Conservation (phyloP, 176 grass and related monocot species). For the Oryza meridionalis region DNA sequence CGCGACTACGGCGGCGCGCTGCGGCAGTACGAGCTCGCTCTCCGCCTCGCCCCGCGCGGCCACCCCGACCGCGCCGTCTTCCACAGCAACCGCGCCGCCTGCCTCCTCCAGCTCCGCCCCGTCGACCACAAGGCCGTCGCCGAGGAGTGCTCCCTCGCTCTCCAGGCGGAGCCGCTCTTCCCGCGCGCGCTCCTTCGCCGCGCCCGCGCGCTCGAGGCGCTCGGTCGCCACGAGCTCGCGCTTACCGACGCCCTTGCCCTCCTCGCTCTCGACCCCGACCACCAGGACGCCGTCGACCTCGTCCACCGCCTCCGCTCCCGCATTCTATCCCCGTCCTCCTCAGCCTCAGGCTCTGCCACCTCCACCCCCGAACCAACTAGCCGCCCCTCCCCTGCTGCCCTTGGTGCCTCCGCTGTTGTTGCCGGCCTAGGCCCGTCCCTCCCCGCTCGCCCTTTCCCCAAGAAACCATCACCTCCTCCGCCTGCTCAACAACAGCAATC, state of each 20-base stretch:
- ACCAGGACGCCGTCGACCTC: conserved; percentile 73
- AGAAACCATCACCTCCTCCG: conserved; percentile 56
- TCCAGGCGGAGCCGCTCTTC: conserved; percentile 85
- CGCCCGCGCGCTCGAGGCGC: conserved; percentile 82
- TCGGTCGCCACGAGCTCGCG: conserved; percentile 77
- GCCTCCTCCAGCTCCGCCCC: conserved; percentile 93
- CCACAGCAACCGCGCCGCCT: conserved; percentile 96
- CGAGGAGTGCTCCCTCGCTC: conserved; percentile 88
- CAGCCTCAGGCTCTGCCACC: neutral
- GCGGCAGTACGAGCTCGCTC: conserved; percentile 87
- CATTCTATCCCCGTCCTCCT: conserved; percentile 3
- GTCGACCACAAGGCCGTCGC: conserved; percentile 82
- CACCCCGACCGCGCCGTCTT: conserved; percentile 91
- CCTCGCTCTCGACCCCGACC: conserved; percentile 64
- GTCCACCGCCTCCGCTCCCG: conserved; percentile 48
- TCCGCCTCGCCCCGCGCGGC: conserved; percentile 69
- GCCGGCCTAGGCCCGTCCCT: conserved; percentile 86
- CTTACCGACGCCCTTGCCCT: conserved; percentile 81
- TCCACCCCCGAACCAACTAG: conserved; percentile 53
- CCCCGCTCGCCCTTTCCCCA: conserved; percentile 68
- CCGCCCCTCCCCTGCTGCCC: conserved; percentile 79
- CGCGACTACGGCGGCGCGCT: conserved; percentile 79
- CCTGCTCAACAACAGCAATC: conserved; percentile 39
- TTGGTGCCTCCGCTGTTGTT: conserved; percentile 86
- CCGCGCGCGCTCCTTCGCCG: conserved; percentile 90